Conservation (phyloP, 768 basidiomycete genomes). For the Boletus rubroflammeus region DNA sequence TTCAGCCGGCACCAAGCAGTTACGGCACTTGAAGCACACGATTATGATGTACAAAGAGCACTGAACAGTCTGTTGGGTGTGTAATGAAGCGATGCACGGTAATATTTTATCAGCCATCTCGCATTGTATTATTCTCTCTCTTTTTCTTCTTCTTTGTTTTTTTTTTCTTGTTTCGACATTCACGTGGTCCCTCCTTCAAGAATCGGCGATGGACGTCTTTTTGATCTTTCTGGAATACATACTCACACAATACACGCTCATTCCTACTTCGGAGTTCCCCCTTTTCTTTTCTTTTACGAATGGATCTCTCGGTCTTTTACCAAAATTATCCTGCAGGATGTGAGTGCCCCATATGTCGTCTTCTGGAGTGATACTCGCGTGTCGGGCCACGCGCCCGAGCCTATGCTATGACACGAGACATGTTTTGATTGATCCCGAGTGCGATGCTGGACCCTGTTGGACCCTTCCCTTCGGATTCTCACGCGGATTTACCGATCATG, state of each 20-base stretch:
- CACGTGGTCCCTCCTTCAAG: constrained; percentile 16
- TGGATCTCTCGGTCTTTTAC: constrained; percentile 15
- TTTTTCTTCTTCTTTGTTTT: neutral
- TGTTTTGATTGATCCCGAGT: neutral
- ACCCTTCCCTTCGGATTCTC: constrained; percentile 6
- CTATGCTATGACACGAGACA: neutral
- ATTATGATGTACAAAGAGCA: constrained; percentile 78
- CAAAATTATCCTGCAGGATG: neutral
- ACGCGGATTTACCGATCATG: constrained; percentile 11
- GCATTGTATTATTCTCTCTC: constrained; percentile 15
- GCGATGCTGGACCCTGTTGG: neutral
- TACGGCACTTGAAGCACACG: constrained; percentile 76
- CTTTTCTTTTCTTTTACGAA: constrained; percentile 7
- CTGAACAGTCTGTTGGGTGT: constrained; percentile 66
- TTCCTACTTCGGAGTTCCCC: constrained; percentile 19
- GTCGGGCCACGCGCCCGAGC: too few relatives aligned
- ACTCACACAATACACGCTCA: constrained; percentile 27
- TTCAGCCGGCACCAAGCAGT: constrained; percentile 83
- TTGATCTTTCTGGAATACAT: constrained; percentile 27
- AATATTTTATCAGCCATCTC: constrained; percentile 19
- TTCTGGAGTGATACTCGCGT: neutral
- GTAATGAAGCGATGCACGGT: constrained; percentile 12
- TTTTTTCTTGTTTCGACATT: neutral
- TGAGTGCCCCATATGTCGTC: neutral
- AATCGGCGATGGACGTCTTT: constrained; percentile 9